These are phyloP conservation scores for Alternaria consortialis DNA, from an alignment of 2,329 filamentous ascomycete species.

Conservation along the genomic window DNA sequence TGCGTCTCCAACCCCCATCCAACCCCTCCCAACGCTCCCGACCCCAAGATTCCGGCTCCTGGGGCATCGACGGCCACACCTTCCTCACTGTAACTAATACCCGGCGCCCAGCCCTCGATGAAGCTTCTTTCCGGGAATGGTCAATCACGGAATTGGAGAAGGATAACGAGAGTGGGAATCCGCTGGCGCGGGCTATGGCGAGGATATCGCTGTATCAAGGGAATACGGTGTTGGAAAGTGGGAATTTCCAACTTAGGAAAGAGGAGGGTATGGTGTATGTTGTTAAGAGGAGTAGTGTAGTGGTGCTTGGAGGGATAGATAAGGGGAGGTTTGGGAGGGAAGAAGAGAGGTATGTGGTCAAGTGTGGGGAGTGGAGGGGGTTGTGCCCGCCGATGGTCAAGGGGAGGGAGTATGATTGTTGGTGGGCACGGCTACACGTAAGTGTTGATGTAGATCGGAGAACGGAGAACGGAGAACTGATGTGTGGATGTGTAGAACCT, in stretches of 20 bases:
- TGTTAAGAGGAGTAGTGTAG: background rate
- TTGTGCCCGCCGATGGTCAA: background rate
- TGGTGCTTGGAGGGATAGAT: conserved; percentile 9
- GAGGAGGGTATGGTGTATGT: conserved; percentile 6
- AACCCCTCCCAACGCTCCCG: conserved; percentile 12
- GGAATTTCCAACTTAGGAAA: conserved; percentile 17
- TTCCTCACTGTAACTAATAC: conserved; percentile 18
- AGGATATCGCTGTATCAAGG: conserved; percentile 19
- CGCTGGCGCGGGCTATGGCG: conserved; percentile 26
- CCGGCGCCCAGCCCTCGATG: background rate
- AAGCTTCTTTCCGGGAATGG: background rate
- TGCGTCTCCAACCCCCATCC: conserved; percentile 18
- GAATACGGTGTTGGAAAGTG: conserved; percentile 24
- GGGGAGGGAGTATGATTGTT: conserved; percentile 15
- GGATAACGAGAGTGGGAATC: conserved; percentile 17
- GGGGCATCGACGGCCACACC: conserved; percentile 10
- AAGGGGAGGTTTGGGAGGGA: conserved; percentile 1
- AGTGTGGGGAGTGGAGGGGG: conserved; percentile 15
- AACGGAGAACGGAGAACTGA: background rate
- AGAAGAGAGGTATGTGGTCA: conserved; percentile 18
- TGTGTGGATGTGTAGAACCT: conserved; percentile 12
- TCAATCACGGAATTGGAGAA: background rate
- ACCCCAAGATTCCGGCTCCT: conserved; percentile 18
- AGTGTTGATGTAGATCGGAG: background rate
- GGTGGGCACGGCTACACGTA: conserved; percentile 23